A percentile compares a stretch with the other conserved stretches of the same genome.
Conservation (phyloP, 768 basidiomycete genomes). For the Tulasnella sp. region DNA sequence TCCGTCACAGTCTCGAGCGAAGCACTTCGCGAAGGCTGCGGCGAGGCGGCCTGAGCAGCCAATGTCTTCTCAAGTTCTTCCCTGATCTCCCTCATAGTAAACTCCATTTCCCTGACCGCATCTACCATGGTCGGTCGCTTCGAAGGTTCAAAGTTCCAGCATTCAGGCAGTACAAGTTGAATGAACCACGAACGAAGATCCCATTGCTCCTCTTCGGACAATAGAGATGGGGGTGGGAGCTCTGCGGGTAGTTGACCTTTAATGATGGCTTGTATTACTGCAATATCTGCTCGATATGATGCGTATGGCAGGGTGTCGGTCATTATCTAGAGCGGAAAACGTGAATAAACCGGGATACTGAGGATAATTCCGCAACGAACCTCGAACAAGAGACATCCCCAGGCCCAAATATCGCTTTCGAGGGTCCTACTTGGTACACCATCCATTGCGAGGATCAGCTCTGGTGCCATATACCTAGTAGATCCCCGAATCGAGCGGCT, state of each 20-base stretch:
- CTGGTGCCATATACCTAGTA: background rate
- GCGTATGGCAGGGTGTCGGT: conserved; percentile 7
- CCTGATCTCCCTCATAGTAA: background rate
- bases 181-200: background rate
- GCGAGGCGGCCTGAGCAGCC: background rate
- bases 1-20: background rate
- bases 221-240: background rate
- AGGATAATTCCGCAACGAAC: background rate
- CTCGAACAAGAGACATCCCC: conserved; percentile 16
- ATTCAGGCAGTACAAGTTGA: background rate
- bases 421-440: conserved; percentile 2
- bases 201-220: background rate
- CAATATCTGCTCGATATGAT: background rate
- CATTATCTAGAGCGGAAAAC: background rate
- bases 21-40: background rate
- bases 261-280: background rate
- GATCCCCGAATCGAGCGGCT: background rate
- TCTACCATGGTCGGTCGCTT: background rate
- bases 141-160: conserved; percentile 7
- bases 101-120: background rate
- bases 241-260: background rate
- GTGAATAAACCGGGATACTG: background rate
- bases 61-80: background rate
- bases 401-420: conserved; percentile 17
- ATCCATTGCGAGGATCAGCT: background rate